A percentile compares a stretch with the other conserved stretches of the same genome.
phyloP scores from a whole-genome alignment of 371 early-diverging fungal species.

The Encephalitozoon intestinalis region DNA sequence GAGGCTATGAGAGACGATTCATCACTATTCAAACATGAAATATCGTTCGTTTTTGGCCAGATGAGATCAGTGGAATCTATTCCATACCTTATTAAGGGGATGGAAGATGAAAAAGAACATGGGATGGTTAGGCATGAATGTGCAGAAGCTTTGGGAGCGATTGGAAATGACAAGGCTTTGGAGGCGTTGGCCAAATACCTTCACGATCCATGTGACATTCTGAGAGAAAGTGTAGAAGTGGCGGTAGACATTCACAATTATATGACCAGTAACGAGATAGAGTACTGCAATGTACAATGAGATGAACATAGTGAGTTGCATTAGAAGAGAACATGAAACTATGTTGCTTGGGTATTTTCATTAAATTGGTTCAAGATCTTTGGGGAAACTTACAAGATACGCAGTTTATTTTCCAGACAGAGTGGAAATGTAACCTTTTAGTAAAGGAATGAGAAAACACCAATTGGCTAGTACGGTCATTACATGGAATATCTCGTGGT shows the following conservation, averaged over 20 bases:
- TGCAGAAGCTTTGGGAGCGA: slow-evolving; percentile 97
- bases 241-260: slow-evolving; percentile 92
- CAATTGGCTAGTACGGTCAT: slow-evolving; percentile 59
- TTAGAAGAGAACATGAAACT: neutral
- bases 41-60: slow-evolving; percentile 93
- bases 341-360: neutral
- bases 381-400: neutral
- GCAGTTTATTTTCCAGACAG: neutral
- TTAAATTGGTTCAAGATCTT: neutral
- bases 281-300: slow-evolving; percentile 51
- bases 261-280: slow-evolving; percentile 66
- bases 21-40: slow-evolving; percentile 90
- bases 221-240: slow-evolving; percentile 84
- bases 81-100: slow-evolving; percentile 70
- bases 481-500: slow-evolving; percentile 61
- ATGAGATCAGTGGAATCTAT: slow-evolving; percentile 80
- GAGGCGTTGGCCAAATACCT: slow-evolving; percentile 67
- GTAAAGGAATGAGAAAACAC: slow-evolving; percentile 57
- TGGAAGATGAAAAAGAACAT: slow-evolving; percentile 68
- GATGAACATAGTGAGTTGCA: neutral
- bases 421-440: slow-evolving; percentile 39
- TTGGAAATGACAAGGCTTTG: slow-evolving; percentile 79
- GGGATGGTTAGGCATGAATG: slow-evolving; percentile 97
- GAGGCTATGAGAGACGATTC: slow-evolving; percentile 67
- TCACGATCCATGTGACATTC: slow-evolving; percentile 72